Base-by-base conservation (phyloP, 2,329 filamentous ascomycete species). In the Exophiala dermatitidis region DNA sequence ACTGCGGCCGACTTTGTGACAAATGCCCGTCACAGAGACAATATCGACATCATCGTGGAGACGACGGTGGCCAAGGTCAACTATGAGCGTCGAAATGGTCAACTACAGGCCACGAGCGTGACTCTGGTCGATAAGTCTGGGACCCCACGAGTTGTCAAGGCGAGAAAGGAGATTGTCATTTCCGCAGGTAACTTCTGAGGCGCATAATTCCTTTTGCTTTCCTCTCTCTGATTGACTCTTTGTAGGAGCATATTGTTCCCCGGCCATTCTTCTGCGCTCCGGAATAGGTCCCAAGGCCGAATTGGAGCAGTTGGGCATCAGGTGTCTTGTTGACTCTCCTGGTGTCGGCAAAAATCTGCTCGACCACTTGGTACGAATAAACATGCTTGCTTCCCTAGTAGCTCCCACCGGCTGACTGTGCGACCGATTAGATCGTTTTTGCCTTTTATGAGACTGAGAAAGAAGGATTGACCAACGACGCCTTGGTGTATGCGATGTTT, bases 371-470 rank as follows among this genome's bases (percentile, higher is more conserved):
- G 72, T 76, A 62, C 59, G 64, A 49, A 3, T 51, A 59, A 63
- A 38, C 19, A 19, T 50, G 5, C 55, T 58, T 4, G 42, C 19
- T 65, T 5, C 5, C 7, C 5, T 63, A 4, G 61, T 66, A 1
- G 63, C 64, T 50, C 53, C 10, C 57, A 53, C 10, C 57, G 51
- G 6, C 52, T 59, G 34, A 53, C 54, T 2, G 26, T 2, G 34
- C 10, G 5, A 5, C 41, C 77, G 71, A 77, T 78, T 28, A 77
- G 71, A 77, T 78, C 29, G 71, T 75, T 44, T 82, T 83, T 64
- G 77, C 79, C 50, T 84, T 80, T 65, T 84, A 84, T 64, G 77
- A 82, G 66, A 76, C 79, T 2, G 72, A 71, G 8, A 70, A 75
- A 48, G 65, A 71, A 19, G 74, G 73, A 2, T 60, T 82, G 9